Percentiles rank a stretch among this genome's conserved stretches.
These are phyloP conservation scores for Hypoxylon sp. DNA, from an alignment of 2,329 filamentous ascomycete species.

Conservation along the genomic window DNA sequence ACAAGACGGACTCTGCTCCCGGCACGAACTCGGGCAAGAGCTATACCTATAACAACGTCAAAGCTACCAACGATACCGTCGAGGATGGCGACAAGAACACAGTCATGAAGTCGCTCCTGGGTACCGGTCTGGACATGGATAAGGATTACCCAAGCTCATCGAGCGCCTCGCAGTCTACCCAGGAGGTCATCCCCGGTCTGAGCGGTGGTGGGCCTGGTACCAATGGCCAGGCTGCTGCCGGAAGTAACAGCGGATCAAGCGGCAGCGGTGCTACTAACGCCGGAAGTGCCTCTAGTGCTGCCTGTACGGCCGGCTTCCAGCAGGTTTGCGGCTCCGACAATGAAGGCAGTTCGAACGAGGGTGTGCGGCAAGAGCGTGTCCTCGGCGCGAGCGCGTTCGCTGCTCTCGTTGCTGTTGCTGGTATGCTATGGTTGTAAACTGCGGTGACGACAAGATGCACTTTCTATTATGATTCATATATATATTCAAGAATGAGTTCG, in stretches of 20 bases:
- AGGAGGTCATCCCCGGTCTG: constrained; percentile 51
- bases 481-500: constrained; percentile 22
- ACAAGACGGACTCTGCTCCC: constrained; percentile 71
- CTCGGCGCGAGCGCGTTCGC: constrained; percentile 54
- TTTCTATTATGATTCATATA: constrained; percentile 6
- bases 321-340: constrained; percentile 48
- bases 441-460: not conserved
- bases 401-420: constrained; percentile 52
- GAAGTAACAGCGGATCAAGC: constrained; percentile 27
- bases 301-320: constrained; percentile 51
- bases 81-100: constrained; percentile 81
- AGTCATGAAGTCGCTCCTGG: constrained; percentile 82
- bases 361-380: constrained; percentile 48
- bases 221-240: constrained; percentile 52
- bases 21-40: constrained; percentile 78
- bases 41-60: constrained; percentile 79
- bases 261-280: constrained; percentile 34
- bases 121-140: constrained; percentile 83
- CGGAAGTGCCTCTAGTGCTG: constrained; percentile 32
- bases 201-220: constrained; percentile 54
- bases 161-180: constrained; percentile 52
- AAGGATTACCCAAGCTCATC: constrained; percentile 51
- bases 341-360: constrained; percentile 44
- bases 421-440: constrained; percentile 51
- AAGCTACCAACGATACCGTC: constrained; percentile 82